Percentiles rank a stretch among this genome's conserved stretches.
Evolutionary conservation across 495 filamentous ascomycete species (phyloP).

Genomic region (Articulospora tetracladia): DNA sequence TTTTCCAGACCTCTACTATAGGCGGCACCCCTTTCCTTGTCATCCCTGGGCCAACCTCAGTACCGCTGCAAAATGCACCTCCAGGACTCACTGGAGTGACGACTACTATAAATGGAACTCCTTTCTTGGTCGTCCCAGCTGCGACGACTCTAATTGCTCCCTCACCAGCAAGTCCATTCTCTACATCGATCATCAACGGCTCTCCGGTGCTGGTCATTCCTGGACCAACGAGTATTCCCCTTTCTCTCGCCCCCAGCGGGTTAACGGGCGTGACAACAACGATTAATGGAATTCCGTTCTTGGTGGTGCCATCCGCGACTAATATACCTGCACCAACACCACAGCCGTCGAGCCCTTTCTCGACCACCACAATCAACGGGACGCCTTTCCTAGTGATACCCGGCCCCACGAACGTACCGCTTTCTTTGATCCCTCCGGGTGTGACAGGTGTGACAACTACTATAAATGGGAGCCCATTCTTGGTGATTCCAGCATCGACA

Average conservation of each 20-base stretch:
- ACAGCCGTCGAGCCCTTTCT: too few species aligned
- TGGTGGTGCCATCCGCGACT: constrained; percentile 14
- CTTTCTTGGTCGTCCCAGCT: constrained; percentile 1
- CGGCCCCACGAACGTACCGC: constrained; percentile 1
- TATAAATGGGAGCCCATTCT: constrained; percentile 5
- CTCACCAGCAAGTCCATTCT: constrained; percentile 7
- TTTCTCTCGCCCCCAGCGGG: constrained; percentile 4
- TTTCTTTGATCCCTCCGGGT: neutral
- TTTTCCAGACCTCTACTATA: neutral
- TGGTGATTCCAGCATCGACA: neutral
- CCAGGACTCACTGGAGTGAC: constrained; percentile 9
- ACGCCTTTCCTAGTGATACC: constrained; percentile 3
- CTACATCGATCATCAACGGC: constrained; percentile 13
- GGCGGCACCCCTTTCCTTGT: neutral
- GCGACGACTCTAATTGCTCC: constrained; percentile 2
- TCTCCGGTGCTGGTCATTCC: constrained; percentile 10
- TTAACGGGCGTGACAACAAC: constrained; percentile 6
- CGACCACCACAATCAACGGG: constrained; percentile 10
- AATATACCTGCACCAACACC: neutral
- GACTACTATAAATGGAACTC: constrained; percentile 11
- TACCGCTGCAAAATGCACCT: constrained; percentile 13
- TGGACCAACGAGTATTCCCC: constrained; percentile 7
- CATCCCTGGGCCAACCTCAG: constrained; percentile 10
- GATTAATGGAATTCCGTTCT: constrained; percentile 11
- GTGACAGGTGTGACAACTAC: constrained; percentile 6